Percentiles rank a stretch among this genome's conserved stretches.
These are phyloP conservation scores for Zymoseptoria brevis DNA, from an alignment of 2,329 filamentous ascomycete genomes.

Conservation along the genomic window DNA sequence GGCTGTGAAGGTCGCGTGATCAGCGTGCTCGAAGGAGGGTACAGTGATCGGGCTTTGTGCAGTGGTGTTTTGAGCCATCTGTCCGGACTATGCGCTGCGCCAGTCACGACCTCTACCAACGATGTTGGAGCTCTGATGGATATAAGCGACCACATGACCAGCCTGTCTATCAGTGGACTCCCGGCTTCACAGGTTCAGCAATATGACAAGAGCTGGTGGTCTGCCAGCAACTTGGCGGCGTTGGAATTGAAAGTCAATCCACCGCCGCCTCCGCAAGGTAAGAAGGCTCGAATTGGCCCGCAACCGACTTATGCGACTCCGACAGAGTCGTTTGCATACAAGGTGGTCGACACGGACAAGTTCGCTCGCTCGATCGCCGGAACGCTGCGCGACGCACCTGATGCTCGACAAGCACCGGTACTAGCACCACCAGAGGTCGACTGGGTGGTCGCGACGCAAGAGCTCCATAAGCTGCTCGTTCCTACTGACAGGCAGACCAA, in stretches of 20 bases:
- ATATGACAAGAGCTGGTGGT: slow-evolving; percentile 42
- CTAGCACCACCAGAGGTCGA: slow-evolving; percentile 73
- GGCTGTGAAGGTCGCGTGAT: slow-evolving; percentile 77
- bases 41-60: slow-evolving; percentile 81
- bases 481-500: slow-evolving; percentile 65
- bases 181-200: background rate
- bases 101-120: slow-evolving; percentile 4
- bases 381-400: slow-evolving; percentile 33
- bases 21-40: slow-evolving; percentile 91
- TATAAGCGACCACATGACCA: slow-evolving; percentile 21
- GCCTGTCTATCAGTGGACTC: slow-evolving; percentile 16
- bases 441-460: slow-evolving; percentile 77
- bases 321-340: slow-evolving; percentile 79
- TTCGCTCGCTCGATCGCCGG: slow-evolving; percentile 57
- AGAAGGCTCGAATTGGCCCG: slow-evolving; percentile 49
- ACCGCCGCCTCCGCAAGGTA: slow-evolving; percentile 45
- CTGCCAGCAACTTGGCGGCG: slow-evolving; percentile 52
- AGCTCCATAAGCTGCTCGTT: slow-evolving; percentile 74
- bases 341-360: slow-evolving; percentile 61
- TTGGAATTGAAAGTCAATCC: slow-evolving; percentile 55
- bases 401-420: slow-evolving; percentile 41
- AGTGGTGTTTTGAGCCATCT: slow-evolving; percentile 88
- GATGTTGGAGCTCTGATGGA: slow-evolving; percentile 10
- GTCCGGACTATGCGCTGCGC: slow-evolving; percentile 58
- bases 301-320: slow-evolving; percentile 73